A percentile compares a stretch with the other conserved stretches of the same genome.
phyloP scores from a whole-genome alignment of 768 basidiomycete species.

The Hypholoma fasciculare region DNA sequence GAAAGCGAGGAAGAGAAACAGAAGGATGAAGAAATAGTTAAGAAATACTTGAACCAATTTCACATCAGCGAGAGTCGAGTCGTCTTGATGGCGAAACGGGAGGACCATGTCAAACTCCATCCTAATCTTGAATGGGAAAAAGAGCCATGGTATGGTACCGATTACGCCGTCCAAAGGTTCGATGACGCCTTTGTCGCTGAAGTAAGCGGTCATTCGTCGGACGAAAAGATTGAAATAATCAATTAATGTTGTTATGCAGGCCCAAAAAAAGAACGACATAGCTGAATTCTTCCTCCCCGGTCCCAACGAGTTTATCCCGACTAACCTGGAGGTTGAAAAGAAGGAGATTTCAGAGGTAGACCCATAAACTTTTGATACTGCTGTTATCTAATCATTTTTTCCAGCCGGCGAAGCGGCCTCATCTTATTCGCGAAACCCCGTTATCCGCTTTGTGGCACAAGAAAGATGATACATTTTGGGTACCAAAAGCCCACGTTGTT shows the following conservation, averaged over 20 bases:
- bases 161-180: conserved; percentile 75
- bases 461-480: conserved; percentile 96
- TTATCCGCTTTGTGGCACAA: conserved; percentile 90
- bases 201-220: conserved; percentile 30
- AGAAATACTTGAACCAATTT: conserved; percentile 61
- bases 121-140: conserved; percentile 55
- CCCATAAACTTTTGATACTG: not conserved
- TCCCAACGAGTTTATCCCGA: conserved; percentile 90
- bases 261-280: conserved; percentile 61
- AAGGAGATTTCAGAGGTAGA: conserved; percentile 61
- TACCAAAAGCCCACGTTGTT: conserved; percentile 81
- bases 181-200: conserved; percentile 60
- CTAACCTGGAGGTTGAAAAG: conserved; percentile 82
- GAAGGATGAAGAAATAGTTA: conserved; percentile 50
- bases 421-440: conserved; percentile 70
- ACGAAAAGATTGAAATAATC: not conserved
- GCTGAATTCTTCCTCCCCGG: conserved; percentile 75
- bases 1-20: conserved; percentile 42
- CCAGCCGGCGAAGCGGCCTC: conserved; percentile 75
- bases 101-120: conserved; percentile 53
- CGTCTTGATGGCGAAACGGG: conserved; percentile 77
- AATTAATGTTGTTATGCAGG: conserved; percentile 39
- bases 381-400: conserved; percentile 8
- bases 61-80: conserved; percentile 61
- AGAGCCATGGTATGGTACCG: conserved; percentile 93